These are phyloP conservation scores for Curvularia hawaiiensis DNA, from an alignment of 2,329 filamentous ascomycete genomes.

Conservation along the genomic window DNA sequence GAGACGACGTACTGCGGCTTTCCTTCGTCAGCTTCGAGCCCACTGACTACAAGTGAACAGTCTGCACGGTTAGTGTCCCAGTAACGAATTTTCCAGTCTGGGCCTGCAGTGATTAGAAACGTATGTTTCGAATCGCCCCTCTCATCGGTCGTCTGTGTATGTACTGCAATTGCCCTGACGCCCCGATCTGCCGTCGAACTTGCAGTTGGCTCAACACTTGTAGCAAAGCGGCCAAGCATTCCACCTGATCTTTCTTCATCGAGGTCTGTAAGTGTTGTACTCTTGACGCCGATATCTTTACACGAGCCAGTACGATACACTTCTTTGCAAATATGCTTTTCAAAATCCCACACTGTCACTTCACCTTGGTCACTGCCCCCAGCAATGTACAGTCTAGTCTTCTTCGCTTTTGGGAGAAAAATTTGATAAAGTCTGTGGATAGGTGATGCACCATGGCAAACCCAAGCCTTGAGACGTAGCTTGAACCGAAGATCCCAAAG, in stretches of 20 bases:
- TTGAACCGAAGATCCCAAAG: conserved; percentile 98
- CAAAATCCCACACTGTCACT: conserved; percentile 93
- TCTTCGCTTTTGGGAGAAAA: conserved; percentile 66
- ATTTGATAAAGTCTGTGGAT: conserved; percentile 72
- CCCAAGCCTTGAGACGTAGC: conserved; percentile 85
- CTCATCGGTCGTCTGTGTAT: conserved; percentile 71
- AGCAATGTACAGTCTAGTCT: conserved; percentile 85
- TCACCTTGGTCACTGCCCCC: conserved; percentile 88
- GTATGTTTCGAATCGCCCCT: conserved; percentile 74
- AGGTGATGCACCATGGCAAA: conserved; percentile 77
- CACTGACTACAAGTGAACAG: conserved; percentile 79
- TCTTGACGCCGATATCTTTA: conserved; percentile 53
- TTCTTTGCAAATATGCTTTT: conserved; percentile 86
- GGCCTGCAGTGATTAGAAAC: conserved; percentile 85
- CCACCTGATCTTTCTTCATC: conserved; percentile 86
- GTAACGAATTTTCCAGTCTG: conserved; percentile 89
- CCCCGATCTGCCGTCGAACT: conserved; percentile 64
- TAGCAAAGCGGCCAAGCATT: conserved; percentile 85
- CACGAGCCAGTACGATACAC: conserved; percentile 71
- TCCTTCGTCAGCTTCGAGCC: conserved; percentile 70
- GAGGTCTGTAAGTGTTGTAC: conserved; percentile 76
- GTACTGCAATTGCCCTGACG: conserved; percentile 76
- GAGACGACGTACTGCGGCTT: conserved; percentile 68
- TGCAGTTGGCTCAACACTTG: conserved; percentile 61
- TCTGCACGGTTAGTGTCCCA: conserved; percentile 87